These are phyloP conservation scores for Trichoderma oligosporum DNA, from an alignment of 2,329 filamentous ascomycete genomes.

Conservation along the genomic window DNA sequence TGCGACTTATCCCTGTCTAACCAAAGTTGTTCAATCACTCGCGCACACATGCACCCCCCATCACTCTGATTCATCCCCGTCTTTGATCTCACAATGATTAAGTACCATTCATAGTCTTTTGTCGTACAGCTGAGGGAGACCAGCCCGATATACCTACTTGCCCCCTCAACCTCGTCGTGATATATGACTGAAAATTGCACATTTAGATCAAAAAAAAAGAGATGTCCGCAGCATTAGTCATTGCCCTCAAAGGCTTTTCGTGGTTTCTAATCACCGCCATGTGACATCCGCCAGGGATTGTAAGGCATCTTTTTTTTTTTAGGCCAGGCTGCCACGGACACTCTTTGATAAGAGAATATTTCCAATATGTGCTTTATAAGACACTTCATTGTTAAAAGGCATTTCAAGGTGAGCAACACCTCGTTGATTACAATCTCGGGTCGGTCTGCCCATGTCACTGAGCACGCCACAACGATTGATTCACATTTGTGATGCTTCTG, in stretches of 20 bases:
- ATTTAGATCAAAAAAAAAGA: neutral
- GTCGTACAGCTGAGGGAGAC: neutral
- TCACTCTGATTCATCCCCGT: neutral
- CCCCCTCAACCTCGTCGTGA: neutral
- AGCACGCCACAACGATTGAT: neutral
- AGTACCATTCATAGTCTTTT: neutral
- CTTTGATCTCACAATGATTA: neutral
- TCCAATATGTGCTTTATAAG: neutral
- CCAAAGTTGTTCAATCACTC: neutral
- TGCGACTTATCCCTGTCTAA: slow-evolving; percentile 7
- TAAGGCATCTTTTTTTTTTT: neutral
- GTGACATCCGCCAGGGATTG: neutral
- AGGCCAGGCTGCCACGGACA: neutral
- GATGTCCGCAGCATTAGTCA: too few species aligned
- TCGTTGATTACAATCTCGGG: neutral
- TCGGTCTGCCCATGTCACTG: slow-evolving; percentile 3
- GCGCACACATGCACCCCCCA: neutral
- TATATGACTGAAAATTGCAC: neutral
- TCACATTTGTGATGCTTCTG: neutral
- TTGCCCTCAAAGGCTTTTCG: neutral
- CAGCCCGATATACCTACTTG: neutral
- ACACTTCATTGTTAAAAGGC: neutral
- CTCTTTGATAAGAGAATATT: neutral
- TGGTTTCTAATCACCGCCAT: neutral
- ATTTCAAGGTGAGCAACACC: neutral